Conservation (phyloP, 495 filamentous ascomycete genomes). For the Xylaria cubensis region DNA sequence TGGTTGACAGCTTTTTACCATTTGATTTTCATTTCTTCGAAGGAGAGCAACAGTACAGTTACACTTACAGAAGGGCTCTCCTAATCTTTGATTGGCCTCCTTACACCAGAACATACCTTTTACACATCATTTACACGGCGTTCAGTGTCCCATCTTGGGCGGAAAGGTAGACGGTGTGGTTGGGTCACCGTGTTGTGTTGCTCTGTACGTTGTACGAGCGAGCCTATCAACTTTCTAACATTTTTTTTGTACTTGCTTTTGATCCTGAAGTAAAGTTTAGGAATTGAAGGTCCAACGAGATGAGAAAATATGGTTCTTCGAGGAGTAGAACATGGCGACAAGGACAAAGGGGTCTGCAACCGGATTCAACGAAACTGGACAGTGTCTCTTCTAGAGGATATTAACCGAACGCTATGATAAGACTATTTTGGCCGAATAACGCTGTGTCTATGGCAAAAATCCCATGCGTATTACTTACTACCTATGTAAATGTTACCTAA, state of each 20-base stretch:
- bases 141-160: constrained; percentile 14
- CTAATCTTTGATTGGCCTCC: constrained; percentile 2
- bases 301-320: constrained; percentile 16
- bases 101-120: constrained; percentile 27
- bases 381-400: constrained; percentile 5
- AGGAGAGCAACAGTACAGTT: constrained; percentile 8
- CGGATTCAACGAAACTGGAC: background rate
- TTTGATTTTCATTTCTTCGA: constrained; percentile 25
- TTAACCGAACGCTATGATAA: constrained; percentile 18
- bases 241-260: constrained; percentile 16
- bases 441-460: constrained; percentile 4
- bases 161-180: constrained; percentile 15
- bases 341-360: background rate
- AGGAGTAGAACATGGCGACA: background rate
- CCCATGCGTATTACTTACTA: background rate
- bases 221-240: background rate
- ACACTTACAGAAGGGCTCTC: constrained; percentile 4
- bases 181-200: constrained; percentile 16
- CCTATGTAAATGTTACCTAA: background rate
- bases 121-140: constrained; percentile 29
- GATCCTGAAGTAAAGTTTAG: background rate
- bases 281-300: background rate
- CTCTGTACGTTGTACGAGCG: constrained; percentile 12
- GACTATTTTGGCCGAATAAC: constrained; percentile 3
- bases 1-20: constrained; percentile 22